Evolutionary conservation across 345 rosid species (phyloP).

Genomic region (Brassica carinata): DNA sequence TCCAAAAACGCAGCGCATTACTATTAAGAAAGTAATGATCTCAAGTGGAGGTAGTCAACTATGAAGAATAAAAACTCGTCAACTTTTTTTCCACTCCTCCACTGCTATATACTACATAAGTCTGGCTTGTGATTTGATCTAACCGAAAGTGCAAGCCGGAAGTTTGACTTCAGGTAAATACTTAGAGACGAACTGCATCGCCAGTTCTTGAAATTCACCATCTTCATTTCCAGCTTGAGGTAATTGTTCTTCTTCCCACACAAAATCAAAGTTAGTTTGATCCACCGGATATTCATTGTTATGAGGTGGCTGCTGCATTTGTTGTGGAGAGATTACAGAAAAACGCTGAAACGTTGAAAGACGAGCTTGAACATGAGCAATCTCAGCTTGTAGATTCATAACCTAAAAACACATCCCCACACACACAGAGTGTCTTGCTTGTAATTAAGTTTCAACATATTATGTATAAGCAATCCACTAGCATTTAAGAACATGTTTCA

Average conservation of each 20-base stretch:
- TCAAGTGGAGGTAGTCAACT: slow-evolving; percentile 3
- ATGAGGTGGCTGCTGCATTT: slow-evolving; percentile 28
- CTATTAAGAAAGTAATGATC: not conserved
- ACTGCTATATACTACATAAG: not conserved
- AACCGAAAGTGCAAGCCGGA: slow-evolving; percentile 31
- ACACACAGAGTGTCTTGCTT: slow-evolving; percentile 5
- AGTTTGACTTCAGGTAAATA: slow-evolving; percentile 22
- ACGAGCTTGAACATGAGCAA: slow-evolving; percentile 66
- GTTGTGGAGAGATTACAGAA: slow-evolving; percentile 32
- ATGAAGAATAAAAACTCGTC: slow-evolving; percentile 5
- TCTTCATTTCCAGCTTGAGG: slow-evolving; percentile 7
- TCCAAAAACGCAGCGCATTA: not conserved
- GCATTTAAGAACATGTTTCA: not conserved
- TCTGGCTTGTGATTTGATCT: slow-evolving; percentile 7
- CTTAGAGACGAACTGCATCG: slow-evolving; percentile 28
- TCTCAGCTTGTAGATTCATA: slow-evolving; percentile 76
- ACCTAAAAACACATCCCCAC: slow-evolving; percentile 47
- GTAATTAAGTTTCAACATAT: not conserved
- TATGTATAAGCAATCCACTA: not conserved
- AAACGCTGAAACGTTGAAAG: slow-evolving; percentile 55
- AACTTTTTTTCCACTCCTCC: not conserved
- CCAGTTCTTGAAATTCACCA: slow-evolving; percentile 27
- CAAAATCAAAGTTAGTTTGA: slow-evolving; percentile 18
- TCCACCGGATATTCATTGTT: slow-evolving; percentile 34
- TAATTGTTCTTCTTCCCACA: slow-evolving; percentile 27